phyloP scores from a whole-genome alignment of 2,329 filamentous ascomycete genomes.

The Botrytis hyacinthi region DNA sequence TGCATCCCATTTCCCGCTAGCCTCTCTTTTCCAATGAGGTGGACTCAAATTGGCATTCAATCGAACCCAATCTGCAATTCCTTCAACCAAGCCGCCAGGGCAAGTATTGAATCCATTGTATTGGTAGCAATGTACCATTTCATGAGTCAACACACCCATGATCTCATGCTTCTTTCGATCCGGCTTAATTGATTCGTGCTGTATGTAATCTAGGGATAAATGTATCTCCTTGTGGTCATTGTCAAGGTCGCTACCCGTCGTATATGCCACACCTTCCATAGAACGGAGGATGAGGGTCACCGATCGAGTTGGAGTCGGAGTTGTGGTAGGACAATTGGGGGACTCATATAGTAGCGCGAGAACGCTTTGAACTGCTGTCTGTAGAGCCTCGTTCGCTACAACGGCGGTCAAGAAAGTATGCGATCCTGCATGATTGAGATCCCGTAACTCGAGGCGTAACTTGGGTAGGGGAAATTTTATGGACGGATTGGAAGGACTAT shows the following conservation, averaged over 20 bases:
- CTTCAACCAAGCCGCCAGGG: slow-evolving; percentile 81
- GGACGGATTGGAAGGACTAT: slow-evolving; percentile 1
- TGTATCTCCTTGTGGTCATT: slow-evolving; percentile 91
- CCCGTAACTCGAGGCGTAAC: slow-evolving; percentile 58
- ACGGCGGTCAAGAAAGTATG: slow-evolving; percentile 65
- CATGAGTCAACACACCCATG: slow-evolving; percentile 80
- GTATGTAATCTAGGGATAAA: slow-evolving; percentile 75
- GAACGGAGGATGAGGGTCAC: slow-evolving; percentile 78
- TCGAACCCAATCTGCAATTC: slow-evolving; percentile 90
- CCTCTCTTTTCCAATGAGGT: slow-evolving; percentile 72
- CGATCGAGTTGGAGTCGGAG: slow-evolving; percentile 66
- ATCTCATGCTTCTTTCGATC: slow-evolving; percentile 60
- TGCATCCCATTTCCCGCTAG: slow-evolving; percentile 69
- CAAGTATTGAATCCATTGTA: slow-evolving; percentile 62
- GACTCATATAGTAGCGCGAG: slow-evolving; percentile 67
- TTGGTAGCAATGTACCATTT: slow-evolving; percentile 94
- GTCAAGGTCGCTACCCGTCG: slow-evolving; percentile 75
- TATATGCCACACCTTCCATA: slow-evolving; percentile 87
- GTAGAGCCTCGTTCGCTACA: slow-evolving; percentile 60
- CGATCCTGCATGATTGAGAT: slow-evolving; percentile 59
- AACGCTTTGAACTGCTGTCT: slow-evolving; percentile 64
- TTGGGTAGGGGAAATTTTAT: slow-evolving; percentile 49
- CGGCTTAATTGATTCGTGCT: slow-evolving; percentile 43
- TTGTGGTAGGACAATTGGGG: slow-evolving; percentile 43
- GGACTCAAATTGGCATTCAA: slow-evolving; percentile 70